These are phyloP conservation scores for Diversispora epigaea DNA, from an alignment of 192 early-diverging fungal genomes.

Conservation along the genomic window DNA sequence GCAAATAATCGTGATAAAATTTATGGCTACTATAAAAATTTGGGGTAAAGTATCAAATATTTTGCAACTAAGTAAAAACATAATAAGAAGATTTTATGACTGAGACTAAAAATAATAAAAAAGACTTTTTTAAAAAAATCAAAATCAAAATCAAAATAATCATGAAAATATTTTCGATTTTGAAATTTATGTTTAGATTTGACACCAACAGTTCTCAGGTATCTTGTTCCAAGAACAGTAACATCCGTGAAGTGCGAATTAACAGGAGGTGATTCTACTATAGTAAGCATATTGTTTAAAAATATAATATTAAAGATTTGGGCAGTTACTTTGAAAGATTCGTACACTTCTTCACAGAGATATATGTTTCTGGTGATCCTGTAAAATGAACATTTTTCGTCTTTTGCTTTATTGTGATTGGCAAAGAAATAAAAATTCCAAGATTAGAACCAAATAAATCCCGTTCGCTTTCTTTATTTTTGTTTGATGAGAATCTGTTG, in stretches of 20 bases:
- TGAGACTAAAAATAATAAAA: too few species aligned
- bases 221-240: conserved; percentile 1
- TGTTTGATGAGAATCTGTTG: background rate
- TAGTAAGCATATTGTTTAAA: background rate
- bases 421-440: background rate
- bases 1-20: too few species aligned
- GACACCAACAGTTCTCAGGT: background rate
- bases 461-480: background rate
- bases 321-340: background rate
- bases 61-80: too few species aligned
- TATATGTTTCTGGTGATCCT: background rate
- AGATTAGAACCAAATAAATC: conserved; percentile 3
- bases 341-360: conserved; percentile 13
- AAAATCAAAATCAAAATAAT: background rate
- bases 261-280: background rate
- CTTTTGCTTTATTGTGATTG: background rate
- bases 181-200: background rate
- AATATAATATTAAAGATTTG: background rate
- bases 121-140: conserved; percentile 10
- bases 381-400: conserved; percentile 3
- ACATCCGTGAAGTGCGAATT: background rate
- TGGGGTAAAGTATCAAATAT: too few species aligned
- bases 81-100: conserved; percentile 11
- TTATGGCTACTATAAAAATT: too few species aligned
- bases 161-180: background rate